Conservation (phyloP, 2,329 filamentous ascomycete genomes). For the Fusarium staphyleae region DNA sequence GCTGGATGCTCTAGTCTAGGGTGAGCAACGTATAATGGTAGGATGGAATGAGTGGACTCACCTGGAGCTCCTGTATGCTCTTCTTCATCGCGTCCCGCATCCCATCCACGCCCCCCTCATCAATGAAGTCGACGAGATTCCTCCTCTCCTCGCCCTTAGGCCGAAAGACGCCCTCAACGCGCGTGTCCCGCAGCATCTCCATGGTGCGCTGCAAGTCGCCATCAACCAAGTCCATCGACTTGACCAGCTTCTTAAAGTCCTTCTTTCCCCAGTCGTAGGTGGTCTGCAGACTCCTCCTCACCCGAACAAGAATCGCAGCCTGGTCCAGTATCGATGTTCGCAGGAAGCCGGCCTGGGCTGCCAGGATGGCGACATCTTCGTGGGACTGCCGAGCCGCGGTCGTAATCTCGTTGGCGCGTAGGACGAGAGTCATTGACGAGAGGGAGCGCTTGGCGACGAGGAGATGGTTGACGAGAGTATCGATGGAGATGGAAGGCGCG, state of each 20-base stretch:
- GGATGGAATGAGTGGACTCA: conserved; percentile 40
- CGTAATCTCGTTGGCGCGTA: conserved; percentile 86
- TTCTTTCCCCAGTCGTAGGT: conserved; percentile 65
- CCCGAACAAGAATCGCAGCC: conserved; percentile 57
- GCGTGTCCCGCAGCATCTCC: conserved; percentile 66
- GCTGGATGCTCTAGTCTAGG: conserved; percentile 62
- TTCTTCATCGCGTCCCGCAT: conserved; percentile 72
- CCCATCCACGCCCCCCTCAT: conserved; percentile 71
- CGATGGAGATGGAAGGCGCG: conserved; percentile 57
- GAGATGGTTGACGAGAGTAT: conserved; percentile 82
- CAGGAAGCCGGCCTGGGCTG: conserved; percentile 73
- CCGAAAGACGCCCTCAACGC: conserved; percentile 69
- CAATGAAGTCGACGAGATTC: conserved; percentile 77
- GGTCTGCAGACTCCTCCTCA: conserved; percentile 59
- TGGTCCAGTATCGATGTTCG: conserved; percentile 67
- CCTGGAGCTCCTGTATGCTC: conserved; percentile 75
- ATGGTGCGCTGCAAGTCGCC: conserved; percentile 71
- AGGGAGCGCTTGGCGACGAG: conserved; percentile 88
- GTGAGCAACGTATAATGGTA: conserved; percentile 10
- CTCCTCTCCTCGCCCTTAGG: conserved; percentile 65
- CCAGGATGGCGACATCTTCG: conserved; percentile 78
- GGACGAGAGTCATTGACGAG: conserved; percentile 81
- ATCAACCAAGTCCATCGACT: conserved; percentile 71
- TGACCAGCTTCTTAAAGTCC: conserved; percentile 68
- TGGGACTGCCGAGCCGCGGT: conserved; percentile 76